These are phyloP conservation scores for Fusarium stilboides DNA, from an alignment of 2,329 filamentous ascomycete species.

Conservation along the genomic window DNA sequence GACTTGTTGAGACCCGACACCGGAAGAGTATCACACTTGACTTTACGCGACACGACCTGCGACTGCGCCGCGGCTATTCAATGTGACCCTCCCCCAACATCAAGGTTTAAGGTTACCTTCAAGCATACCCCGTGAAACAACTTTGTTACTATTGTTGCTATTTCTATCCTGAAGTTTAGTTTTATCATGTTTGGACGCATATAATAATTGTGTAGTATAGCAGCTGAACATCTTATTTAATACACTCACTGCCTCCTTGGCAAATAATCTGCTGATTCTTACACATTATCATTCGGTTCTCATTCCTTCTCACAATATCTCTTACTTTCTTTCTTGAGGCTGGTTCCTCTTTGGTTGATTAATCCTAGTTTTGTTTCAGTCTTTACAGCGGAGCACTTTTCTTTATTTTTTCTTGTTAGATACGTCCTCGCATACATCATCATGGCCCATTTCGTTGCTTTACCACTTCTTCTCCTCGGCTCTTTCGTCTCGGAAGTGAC, in stretches of 20 bases:
- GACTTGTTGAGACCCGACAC: slow-evolving; percentile 11
- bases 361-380: slow-evolving; percentile 24
- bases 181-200: background rate
- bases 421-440: background rate
- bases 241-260: background rate
- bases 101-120: slow-evolving; percentile 27
- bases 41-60: slow-evolving; percentile 13
- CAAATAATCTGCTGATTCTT: slow-evolving; percentile 31
- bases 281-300: slow-evolving; percentile 33
- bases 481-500: slow-evolving; percentile 37
- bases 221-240: slow-evolving; percentile 16
- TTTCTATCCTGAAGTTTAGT: slow-evolving; percentile 1
- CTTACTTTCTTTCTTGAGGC: slow-evolving; percentile 25
- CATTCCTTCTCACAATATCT: slow-evolving; percentile 7
- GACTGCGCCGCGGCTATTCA: slow-evolving; percentile 9
- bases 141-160: slow-evolving; percentile 3
- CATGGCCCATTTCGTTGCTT: slow-evolving; percentile 34
- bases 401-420: background rate
- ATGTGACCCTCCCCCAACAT: slow-evolving; percentile 5
- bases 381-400: background rate
- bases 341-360: slow-evolving; percentile 25
- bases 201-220: background rate
- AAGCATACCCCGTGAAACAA: slow-evolving; percentile 19
- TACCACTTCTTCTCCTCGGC: slow-evolving; percentile 26
- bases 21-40: slow-evolving; percentile 8